A percentile compares a stretch with the other conserved stretches of the same genome.
Conservation (phyloP, 148 eudicot genomes). For the Agrostemma githago region DNA sequence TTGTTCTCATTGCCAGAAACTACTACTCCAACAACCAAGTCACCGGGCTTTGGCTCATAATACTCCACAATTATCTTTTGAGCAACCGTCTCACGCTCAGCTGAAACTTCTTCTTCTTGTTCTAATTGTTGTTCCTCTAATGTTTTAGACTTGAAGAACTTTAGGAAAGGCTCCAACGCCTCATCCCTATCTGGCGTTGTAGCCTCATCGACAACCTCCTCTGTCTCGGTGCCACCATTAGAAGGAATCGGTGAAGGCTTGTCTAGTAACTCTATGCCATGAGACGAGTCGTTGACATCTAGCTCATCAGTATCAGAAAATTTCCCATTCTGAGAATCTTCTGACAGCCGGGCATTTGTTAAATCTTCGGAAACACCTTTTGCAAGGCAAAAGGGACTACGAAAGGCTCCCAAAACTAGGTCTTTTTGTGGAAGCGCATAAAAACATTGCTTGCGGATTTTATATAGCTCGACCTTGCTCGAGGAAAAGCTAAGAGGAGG, state of each 20-base stretch:
- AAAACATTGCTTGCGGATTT: conserved; percentile 31
- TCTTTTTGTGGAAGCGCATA: conserved; percentile 23
- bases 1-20: conserved; percentile 85
- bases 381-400: conserved; percentile 39
- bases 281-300: conserved; percentile 1
- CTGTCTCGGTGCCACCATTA: conserved; percentile 22
- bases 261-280: conserved; percentile 63
- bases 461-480: conserved; percentile 21
- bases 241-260: conserved; percentile 63
- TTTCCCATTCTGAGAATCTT: conserved; percentile 31
- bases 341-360: conserved; percentile 25
- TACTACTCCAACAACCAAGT: conserved; percentile 86
- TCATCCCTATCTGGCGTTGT: conserved; percentile 45
- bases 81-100: conserved; percentile 23
- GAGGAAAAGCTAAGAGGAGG: conserved; percentile 9
- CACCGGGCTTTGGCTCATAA: conserved; percentile 86
- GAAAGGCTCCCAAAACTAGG: conserved; percentile 35
- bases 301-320: conserved; percentile 47
- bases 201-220: conserved; percentile 34
- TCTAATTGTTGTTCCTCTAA: conserved; percentile 29
- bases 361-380: conserved; percentile 41
- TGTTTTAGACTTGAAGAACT: conserved; percentile 59
- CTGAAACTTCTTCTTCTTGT: conserved; percentile 23
- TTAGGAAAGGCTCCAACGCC: conserved; percentile 68
- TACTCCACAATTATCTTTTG: conserved; percentile 57